phyloP scores from a whole-genome alignment of 495 filamentous ascomycete genomes.

The Lasiosphaeria hispida region DNA sequence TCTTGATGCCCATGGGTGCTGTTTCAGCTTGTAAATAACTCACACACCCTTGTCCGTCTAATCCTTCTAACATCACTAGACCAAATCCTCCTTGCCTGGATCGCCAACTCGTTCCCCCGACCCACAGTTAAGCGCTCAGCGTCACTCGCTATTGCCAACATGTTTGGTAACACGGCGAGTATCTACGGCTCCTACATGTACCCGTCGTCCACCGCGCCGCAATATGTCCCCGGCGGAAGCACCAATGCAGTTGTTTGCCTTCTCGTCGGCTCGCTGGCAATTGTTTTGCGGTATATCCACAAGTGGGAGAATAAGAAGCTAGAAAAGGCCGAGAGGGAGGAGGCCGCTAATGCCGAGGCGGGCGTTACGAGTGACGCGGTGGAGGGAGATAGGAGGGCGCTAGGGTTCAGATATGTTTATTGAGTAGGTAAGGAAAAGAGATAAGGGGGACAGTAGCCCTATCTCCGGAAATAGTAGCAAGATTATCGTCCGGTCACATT shows the following conservation, averaged over 20 bases:
- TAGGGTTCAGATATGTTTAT: constrained; percentile 23
- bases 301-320: constrained; percentile 51
- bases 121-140: constrained; percentile 54
- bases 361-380: constrained; percentile 4
- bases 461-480: too few relatives aligned
- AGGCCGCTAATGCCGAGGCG: constrained; percentile 17
- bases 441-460: too few relatives aligned
- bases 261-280: constrained; percentile 39
- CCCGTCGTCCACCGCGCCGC: constrained; percentile 47
- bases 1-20: constrained; percentile 50
- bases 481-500: too few relatives aligned
- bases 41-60: too few relatives aligned
- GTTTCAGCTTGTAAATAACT: constrained; percentile 43
- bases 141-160: constrained; percentile 54
- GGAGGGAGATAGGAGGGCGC: constrained; percentile 8
- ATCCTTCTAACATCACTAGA: constrained; percentile 10
- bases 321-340: constrained; percentile 36
- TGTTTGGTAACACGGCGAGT: constrained; percentile 51
- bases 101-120: constrained; percentile 52
- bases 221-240: constrained; percentile 45
- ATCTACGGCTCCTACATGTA: constrained; percentile 60
- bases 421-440: too few relatives aligned
- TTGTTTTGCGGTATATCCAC: constrained; percentile 43
- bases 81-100: constrained; percentile 53
- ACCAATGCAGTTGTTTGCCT: constrained; percentile 50